A percentile compares a stretch with the other conserved stretches of the same genome.
Conservation (phyloP, 495 filamentous ascomycete genomes). For the Immersiella caudata region DNA sequence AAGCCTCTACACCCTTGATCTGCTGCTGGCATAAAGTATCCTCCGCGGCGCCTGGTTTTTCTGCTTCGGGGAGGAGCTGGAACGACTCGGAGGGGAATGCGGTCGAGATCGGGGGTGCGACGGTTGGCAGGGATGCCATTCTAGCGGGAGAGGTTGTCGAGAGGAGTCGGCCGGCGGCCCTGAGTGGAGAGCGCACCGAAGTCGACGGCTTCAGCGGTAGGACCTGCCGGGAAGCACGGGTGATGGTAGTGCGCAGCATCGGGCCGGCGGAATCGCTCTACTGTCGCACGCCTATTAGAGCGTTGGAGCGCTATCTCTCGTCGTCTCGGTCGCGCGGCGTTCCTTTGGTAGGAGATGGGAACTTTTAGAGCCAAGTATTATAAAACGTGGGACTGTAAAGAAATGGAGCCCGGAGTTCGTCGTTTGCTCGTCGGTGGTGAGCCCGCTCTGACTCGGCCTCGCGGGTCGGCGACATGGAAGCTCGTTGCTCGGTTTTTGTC, state of each 20-base stretch:
- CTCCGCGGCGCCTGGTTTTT: slow-evolving; percentile 77
- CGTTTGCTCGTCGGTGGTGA: neutral
- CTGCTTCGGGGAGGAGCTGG: slow-evolving; percentile 72
- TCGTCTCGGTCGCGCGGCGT: neutral
- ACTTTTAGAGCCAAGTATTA: neutral
- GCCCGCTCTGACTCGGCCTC: slow-evolving; percentile 8
- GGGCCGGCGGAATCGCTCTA: slow-evolving; percentile 5
- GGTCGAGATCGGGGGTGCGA: slow-evolving; percentile 53
- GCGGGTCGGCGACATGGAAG: slow-evolving; percentile 13
- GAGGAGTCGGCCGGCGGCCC: slow-evolving; percentile 24
- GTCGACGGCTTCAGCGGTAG: slow-evolving; percentile 18
- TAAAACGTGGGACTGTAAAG: neutral
- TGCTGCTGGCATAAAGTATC: slow-evolving; percentile 79
- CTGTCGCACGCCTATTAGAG: neutral
- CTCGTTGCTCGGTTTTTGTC: slow-evolving; percentile 12
- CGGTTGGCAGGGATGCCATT: slow-evolving; percentile 33
- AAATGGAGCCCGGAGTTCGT: neutral
- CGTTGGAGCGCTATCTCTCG: neutral
- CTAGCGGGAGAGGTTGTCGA: slow-evolving; percentile 31
- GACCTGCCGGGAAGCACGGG: slow-evolving; percentile 33
- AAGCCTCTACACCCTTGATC: slow-evolving; percentile 77
- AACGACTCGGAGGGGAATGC: slow-evolving; percentile 69
- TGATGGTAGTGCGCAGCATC: slow-evolving; percentile 36
- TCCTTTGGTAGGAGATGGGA: neutral
- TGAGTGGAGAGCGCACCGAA: slow-evolving; percentile 21